Conservation (phyloP, 345 rosid species). For the Cardamine occulta region DNA sequence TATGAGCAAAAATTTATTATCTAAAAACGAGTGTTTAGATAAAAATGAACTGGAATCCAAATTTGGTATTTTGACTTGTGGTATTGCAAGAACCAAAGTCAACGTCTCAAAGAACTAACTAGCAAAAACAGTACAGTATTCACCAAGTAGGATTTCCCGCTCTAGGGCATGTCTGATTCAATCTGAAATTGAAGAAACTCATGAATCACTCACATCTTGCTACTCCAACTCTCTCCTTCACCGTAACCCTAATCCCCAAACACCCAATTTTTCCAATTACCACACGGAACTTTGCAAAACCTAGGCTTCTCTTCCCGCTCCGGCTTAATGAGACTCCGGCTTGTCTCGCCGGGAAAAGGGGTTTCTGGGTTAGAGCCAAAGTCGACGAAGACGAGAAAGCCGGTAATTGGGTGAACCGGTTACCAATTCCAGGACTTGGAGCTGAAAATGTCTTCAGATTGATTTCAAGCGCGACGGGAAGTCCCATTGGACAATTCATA, state of each 20-base stretch:
- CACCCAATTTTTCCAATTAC: constrained; percentile 29
- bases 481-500: constrained; percentile 88
- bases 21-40: not conserved
- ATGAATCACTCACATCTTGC: constrained; percentile 52
- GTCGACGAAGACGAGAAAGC: constrained; percentile 42
- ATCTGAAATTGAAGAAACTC: constrained; percentile 22
- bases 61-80: not conserved
- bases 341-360: constrained; percentile 33
- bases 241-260: constrained; percentile 41
- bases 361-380: constrained; percentile 48
- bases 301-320: constrained; percentile 30
- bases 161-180: constrained; percentile 23
- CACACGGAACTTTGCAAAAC: constrained; percentile 16
- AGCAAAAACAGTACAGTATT: not conserved
- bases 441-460: constrained; percentile 77
- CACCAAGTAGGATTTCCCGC: constrained; percentile 23
- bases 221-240: constrained; percentile 40
- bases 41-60: constrained; percentile 3
- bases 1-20: not conserved
- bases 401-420: constrained; percentile 60
- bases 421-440: constrained; percentile 61
- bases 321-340: not conserved
- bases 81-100: not conserved
- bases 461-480: constrained; percentile 76
- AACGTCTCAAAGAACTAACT: not conserved